Evolutionary conservation across 169 alveolate genomes (phyloP).

Genomic region (Ichthyophthirius multifiliis): DNA sequence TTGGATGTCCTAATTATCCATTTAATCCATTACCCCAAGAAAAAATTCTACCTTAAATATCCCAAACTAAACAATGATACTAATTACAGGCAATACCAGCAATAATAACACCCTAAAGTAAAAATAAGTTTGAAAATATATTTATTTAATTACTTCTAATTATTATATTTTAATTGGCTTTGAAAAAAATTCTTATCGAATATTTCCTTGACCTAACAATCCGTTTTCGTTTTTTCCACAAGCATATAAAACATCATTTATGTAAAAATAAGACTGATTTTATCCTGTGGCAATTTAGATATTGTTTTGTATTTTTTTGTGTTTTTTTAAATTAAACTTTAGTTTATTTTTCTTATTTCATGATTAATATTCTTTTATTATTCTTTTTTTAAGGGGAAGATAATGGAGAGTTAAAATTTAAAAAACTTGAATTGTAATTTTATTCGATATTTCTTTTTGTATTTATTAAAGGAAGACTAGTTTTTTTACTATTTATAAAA

Average conservation of each 20-base stretch:
- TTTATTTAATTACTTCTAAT: background rate
- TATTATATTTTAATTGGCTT: background rate
- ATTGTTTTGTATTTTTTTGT: no score
- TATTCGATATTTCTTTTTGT: no score
- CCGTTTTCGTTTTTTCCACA: slow-evolving; percentile 29
- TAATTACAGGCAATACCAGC: slow-evolving; percentile 6
- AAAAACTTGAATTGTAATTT: no score
- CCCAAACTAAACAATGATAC: slow-evolving; percentile 31
- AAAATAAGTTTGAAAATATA: background rate
- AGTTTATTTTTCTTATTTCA: no score
- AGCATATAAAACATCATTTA: slow-evolving; percentile 28
- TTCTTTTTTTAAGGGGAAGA: no score
- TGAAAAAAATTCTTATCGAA: background rate
- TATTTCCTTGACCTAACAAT: slow-evolving; percentile 34
- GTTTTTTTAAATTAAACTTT: no score
- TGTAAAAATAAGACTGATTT: no score
- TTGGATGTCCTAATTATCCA: slow-evolving; percentile 36
- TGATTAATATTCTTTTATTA: no score
- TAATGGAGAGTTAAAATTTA: no score
- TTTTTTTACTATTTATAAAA: no score
- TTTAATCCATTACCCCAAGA: slow-evolving; percentile 44
- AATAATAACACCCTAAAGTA: background rate
- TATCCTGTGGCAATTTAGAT: no score
- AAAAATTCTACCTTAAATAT: slow-evolving; percentile 33
- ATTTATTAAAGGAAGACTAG: no score